Conservation (phyloP, 257 asterid genomes). For the Anisodus acutangulus region DNA sequence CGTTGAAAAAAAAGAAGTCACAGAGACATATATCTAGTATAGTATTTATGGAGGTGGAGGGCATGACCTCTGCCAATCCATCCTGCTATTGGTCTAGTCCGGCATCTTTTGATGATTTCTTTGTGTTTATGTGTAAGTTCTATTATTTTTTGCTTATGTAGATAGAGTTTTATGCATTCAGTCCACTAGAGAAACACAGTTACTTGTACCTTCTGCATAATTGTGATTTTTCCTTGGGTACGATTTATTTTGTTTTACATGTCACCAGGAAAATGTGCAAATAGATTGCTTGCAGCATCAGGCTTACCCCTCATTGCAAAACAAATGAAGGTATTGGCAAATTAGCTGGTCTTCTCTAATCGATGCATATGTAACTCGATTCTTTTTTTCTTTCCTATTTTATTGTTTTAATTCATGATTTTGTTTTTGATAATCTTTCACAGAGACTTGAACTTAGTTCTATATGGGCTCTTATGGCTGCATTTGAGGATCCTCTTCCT, state of each 20-base stretch:
- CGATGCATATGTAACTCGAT: constrained; percentile 6
- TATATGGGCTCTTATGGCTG: constrained; percentile 95
- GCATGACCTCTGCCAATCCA: background rate
- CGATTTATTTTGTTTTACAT: background rate
- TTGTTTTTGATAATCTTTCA: constrained; percentile 30
- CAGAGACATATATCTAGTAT: background rate
- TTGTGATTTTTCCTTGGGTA: constrained; percentile 5
- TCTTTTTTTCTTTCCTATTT: constrained; percentile 25
- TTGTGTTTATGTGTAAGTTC: background rate
- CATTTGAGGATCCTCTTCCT: constrained; percentile 88
- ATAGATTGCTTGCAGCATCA: constrained; percentile 81
- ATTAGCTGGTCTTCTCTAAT: constrained; percentile 13
- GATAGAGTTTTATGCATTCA: background rate
- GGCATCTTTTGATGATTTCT: constrained; percentile 18
- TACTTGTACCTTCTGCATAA: background rate
- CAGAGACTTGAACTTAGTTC: constrained; percentile 89
- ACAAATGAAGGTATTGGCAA: constrained; percentile 83
- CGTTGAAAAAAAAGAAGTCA: background rate
- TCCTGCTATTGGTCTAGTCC: constrained; percentile 18
- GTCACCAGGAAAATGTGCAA: constrained; percentile 93
- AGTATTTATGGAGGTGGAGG: background rate
- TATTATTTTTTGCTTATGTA: background rate
- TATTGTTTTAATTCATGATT: constrained; percentile 23
- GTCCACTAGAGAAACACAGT: background rate
- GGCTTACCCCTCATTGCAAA: constrained; percentile 94